Evolutionary conservation across 2,329 filamentous ascomycete species (phyloP), one percentile per base, ranked within the genome.

Genomic region (Fusarium sp.): DNA sequence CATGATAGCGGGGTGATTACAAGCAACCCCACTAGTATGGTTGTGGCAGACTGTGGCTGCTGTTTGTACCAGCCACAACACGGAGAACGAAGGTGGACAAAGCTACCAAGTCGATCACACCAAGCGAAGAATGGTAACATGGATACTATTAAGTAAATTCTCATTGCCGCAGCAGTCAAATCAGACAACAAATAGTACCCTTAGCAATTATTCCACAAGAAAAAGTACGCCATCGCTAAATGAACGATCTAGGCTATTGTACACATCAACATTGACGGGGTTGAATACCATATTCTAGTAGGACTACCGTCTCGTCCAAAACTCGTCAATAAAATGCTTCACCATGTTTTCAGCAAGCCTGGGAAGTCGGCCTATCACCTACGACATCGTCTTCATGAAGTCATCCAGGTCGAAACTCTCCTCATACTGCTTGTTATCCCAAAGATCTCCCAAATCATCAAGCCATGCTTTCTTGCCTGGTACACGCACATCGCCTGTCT

Each of bases 351-450:
- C 47, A 62, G 50, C 53, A 56, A 64, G n/a, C 33, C 16, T 53
- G 50, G 53, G 52, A 47, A 52, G 28, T 28, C 42, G 21, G 19
- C 57, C 37, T 62, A 38, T 52, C 54, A 32, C 65, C 79, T 79
- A 88, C 67, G 94, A 94, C 94, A 99, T 98, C 76, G 90, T 97
- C 82, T 95, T 95, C 85, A 99, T 88, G 85, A 98, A 99, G 7
- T 94, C 95, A 78, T 97, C 95, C 75, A 99, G 85, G 81, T 98
- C 94, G 82, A 98, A 98, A 83, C 97, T 97, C 85, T 99, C 96
- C 83, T 98, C 95, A 82, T 99, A 99, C 85, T 98, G 95, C 81
- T 92, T 92, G 81, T 98, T 96, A 81, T 99, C 96, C 96, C 96
- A 99, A 35, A 99, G 85, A 83, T 99, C 96, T 65, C 94, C 96